Conservation (phyloP, 202 grass and related monocot genomes). For the Brachypodium distachyon region DNA sequence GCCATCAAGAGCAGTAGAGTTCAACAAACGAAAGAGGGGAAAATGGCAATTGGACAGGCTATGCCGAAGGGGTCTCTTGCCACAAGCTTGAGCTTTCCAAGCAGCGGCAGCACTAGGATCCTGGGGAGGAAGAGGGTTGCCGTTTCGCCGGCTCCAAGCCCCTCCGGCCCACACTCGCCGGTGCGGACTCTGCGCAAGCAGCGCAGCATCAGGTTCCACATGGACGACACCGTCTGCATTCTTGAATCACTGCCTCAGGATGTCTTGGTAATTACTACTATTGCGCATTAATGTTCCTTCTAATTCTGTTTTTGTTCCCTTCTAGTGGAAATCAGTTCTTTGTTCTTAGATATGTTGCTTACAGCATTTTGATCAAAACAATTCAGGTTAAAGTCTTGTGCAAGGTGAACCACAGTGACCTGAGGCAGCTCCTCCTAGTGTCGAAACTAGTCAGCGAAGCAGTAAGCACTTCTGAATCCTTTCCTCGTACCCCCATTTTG, state of each 20-base stretch:
- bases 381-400: constrained; percentile 60
- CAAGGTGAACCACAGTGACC: constrained; percentile 67
- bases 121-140: constrained; percentile 67
- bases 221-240: constrained; percentile 34
- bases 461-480: constrained; percentile 27
- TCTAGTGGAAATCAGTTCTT: no score
- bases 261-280: constrained; percentile 48
- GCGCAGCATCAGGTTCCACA: constrained; percentile 29
- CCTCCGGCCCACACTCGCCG: constrained; percentile 26
- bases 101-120: constrained; percentile 46
- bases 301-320: neutral
- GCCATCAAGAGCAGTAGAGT: neutral
- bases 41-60: constrained; percentile 44
- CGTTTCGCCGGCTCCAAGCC: constrained; percentile 19
- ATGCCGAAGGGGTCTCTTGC: constrained; percentile 1
- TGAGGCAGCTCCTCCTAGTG: constrained; percentile 71
- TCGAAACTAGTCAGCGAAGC: constrained; percentile 74
- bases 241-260: constrained; percentile 61
- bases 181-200: constrained; percentile 37
- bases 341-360: neutral
- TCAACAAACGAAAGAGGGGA: constrained; percentile 6
- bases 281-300: neutral
- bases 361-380: neutral
- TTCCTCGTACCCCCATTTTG: neutral
- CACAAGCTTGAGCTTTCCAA: constrained; percentile 29